Percentiles rank a stretch among this genome's conserved stretches.
These are phyloP conservation scores for Pseudomassariella vexata DNA, from an alignment of 2,329 filamentous ascomycete species.

Conservation along the genomic window DNA sequence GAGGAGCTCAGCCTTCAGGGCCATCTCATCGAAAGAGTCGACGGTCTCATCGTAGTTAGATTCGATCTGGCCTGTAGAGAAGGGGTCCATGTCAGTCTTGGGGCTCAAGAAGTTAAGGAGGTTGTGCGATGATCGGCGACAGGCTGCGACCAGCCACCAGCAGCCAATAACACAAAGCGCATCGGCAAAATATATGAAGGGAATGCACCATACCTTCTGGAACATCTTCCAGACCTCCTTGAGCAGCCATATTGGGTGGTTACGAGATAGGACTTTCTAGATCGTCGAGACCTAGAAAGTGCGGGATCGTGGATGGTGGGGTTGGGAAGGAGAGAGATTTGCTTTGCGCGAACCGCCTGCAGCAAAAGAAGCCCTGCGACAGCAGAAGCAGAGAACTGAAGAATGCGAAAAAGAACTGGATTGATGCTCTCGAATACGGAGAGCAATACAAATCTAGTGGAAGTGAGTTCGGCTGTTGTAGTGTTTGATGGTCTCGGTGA, in stretches of 20 bases:
- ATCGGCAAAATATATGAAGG: too few relatives aligned
- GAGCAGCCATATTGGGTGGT: slow-evolving; percentile 99
- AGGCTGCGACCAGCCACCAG: background rate
- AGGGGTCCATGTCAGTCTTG: slow-evolving; percentile 8
- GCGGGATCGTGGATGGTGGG: slow-evolving; percentile 25
- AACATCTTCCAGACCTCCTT: slow-evolving; percentile 97
- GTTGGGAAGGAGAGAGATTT: slow-evolving; percentile 14
- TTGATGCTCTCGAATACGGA: slow-evolving; percentile 8
- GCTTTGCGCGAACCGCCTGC: slow-evolving; percentile 7
- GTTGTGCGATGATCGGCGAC: background rate
- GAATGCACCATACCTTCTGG: slow-evolving; percentile 93
- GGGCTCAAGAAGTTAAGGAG: background rate
- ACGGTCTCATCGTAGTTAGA: slow-evolving; percentile 99
- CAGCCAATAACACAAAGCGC: background rate
- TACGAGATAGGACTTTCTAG: too few relatives aligned
- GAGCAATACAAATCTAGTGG: slow-evolving; percentile 10
- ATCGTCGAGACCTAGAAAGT: too few relatives aligned
- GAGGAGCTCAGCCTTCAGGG: slow-evolving; percentile 93
- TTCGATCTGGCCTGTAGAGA: slow-evolving; percentile 84
- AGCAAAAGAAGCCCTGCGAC: slow-evolving; percentile 8
- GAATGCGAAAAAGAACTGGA: slow-evolving; percentile 13
- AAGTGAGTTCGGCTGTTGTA: background rate
- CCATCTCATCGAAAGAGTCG: slow-evolving; percentile 98
- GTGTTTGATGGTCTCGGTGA: too few relatives aligned
- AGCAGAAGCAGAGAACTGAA: slow-evolving; percentile 14